These are phyloP conservation scores for Saposhnikovia divaricata DNA, from an alignment of 129 eudicot genomes.

Conservation along the genomic window DNA sequence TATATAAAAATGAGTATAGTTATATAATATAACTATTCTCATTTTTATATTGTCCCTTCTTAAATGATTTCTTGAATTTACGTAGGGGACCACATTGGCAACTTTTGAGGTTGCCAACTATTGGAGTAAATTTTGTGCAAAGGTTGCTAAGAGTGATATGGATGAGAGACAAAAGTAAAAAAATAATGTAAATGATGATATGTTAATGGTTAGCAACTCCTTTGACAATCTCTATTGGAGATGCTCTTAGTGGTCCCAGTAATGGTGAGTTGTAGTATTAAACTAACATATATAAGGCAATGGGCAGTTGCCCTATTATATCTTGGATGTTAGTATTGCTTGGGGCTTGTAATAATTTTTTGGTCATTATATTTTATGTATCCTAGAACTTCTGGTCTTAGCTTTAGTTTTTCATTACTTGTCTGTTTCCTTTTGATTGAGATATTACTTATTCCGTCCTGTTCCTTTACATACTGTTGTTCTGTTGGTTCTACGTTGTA, in stretches of 20 bases:
- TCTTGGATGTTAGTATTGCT: not conserved
- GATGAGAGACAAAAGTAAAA: too few species aligned
- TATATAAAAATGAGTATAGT: too few species aligned
- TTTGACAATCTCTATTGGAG: too few species aligned
- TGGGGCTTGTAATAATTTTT: not conserved
- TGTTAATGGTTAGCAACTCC: too few species aligned
- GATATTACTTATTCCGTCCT: not conserved
- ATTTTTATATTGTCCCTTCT: too few species aligned
- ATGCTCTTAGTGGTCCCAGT: not conserved
- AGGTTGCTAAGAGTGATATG: too few species aligned
- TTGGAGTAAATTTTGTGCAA: too few species aligned
- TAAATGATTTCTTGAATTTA: too few species aligned
- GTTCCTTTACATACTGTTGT: not conserved
- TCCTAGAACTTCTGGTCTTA: not conserved
- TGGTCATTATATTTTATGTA: not conserved
- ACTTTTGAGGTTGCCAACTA: too few species aligned
- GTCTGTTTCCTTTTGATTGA: not conserved
- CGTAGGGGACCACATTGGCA: too few species aligned
- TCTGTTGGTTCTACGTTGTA: not conserved
- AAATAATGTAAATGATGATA: too few species aligned
- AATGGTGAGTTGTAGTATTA: not conserved
- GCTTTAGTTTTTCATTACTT: not conserved
- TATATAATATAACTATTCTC: too few species aligned
- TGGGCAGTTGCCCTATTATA: not conserved
- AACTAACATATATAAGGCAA: not conserved